These are phyloP conservation scores for Amanita exitialis DNA, from an alignment of 768 basidiomycete genomes.

Conservation along the genomic window DNA sequence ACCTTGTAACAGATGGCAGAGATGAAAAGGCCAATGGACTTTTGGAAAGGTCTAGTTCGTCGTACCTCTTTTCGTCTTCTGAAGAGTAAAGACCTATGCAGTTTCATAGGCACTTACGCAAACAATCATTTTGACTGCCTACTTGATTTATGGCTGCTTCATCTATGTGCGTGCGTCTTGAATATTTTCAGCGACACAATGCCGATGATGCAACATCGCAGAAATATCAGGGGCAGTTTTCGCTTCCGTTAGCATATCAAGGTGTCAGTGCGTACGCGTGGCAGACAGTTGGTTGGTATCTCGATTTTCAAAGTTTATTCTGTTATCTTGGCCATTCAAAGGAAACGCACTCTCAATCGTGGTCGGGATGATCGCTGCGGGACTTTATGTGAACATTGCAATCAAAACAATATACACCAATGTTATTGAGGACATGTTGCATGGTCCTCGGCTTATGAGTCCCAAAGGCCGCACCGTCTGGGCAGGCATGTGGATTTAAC, in stretches of 20 bases:
- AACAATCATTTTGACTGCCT: constrained; percentile 37
- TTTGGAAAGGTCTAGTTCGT: constrained; percentile 55
- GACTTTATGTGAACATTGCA: constrained; percentile 56
- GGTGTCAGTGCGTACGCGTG: constrained; percentile 33
- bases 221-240: constrained; percentile 53
- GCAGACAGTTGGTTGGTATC: constrained; percentile 32
- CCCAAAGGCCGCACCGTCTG: constrained; percentile 32
- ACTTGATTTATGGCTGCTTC: constrained; percentile 46
- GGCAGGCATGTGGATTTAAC: constrained; percentile 21
- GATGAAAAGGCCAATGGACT: constrained; percentile 60
- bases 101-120: constrained; percentile 30
- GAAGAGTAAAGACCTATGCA: background rate
- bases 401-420: constrained; percentile 49
- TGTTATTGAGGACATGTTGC: constrained; percentile 37
- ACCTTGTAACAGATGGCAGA: constrained; percentile 41
- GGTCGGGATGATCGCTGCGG: constrained; percentile 48
- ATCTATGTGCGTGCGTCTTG: constrained; percentile 24
- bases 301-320: background rate
- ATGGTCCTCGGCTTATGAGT: constrained; percentile 39
- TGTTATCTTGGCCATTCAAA: constrained; percentile 4
- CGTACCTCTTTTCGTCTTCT: background rate
- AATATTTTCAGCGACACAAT: background rate
- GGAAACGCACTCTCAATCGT: constrained; percentile 38
- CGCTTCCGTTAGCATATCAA: constrained; percentile 35
- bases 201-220: constrained; percentile 12